Conservation (phyloP, 164 flowering plant genomes). For the Pachysandra terminalis region DNA sequence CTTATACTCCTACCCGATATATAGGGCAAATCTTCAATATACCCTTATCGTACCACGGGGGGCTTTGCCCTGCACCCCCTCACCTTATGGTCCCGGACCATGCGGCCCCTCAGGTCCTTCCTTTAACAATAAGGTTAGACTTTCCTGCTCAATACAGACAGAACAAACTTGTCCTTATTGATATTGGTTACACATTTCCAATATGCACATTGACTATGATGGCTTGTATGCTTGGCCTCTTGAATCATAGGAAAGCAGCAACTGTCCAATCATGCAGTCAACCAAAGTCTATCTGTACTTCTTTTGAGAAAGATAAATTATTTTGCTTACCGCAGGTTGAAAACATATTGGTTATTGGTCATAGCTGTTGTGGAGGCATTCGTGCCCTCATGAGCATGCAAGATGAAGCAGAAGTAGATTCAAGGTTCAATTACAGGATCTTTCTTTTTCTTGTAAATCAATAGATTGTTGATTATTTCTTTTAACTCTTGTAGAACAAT, state of each 20-base stretch:
- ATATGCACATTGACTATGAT: background rate
- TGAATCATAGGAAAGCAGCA: background rate
- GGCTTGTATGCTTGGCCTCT: background rate
- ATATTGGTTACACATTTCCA: background rate
- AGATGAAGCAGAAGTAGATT: conserved; percentile 49
- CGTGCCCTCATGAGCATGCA: conserved; percentile 90
- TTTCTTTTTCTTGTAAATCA: background rate
- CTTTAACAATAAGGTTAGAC: too few relatives aligned
- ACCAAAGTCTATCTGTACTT: background rate
- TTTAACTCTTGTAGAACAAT: background rate
- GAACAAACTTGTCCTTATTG: background rate
- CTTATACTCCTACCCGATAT: too few relatives aligned
- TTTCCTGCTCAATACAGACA: too few relatives aligned
- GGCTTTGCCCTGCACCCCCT: too few relatives aligned
- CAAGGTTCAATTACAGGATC: conserved; percentile 40
- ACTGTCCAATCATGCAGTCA: too few relatives aligned
- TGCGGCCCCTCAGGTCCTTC: too few relatives aligned
- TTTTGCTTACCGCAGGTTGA: conserved; percentile 53
- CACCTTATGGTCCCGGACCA: too few relatives aligned
- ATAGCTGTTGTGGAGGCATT: conserved; percentile 94
- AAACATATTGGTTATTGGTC: conserved; percentile 82
- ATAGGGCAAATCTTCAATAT: too few relatives aligned
- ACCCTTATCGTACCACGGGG: too few relatives aligned
- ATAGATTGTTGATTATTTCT: background rate
- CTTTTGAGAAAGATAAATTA: background rate